These are phyloP conservation scores for Phytophthora palmivora DNA, from an alignment of 352 stramenopile species.

Conservation along the genomic window DNA sequence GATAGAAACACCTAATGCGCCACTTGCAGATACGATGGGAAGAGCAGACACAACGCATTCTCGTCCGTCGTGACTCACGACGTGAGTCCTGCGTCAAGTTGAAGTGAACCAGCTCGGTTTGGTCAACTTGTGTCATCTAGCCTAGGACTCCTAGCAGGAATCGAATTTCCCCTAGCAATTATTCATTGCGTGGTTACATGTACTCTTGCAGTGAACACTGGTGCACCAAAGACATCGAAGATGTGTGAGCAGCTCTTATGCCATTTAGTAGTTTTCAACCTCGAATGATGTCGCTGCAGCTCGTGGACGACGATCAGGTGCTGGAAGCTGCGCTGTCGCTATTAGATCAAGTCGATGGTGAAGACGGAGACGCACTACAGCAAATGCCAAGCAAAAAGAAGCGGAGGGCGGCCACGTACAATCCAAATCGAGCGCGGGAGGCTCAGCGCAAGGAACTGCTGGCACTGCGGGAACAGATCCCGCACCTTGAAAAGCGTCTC, in stretches of 20 bases:
- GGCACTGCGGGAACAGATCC: conserved; percentile 20
- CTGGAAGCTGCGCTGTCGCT: conserved; percentile 36
- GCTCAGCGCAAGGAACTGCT: conserved; percentile 28
- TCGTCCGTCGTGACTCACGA: too few species aligned
- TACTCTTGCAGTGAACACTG: not conserved
- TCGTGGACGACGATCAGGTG: conserved; percentile 33
- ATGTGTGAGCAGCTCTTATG: conserved; percentile 4
- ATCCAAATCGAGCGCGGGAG: conserved; percentile 39
- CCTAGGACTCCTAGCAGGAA: too few species aligned
- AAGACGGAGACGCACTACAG: not conserved
- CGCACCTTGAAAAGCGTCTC: conserved; percentile 23
- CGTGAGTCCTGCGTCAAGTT: too few species aligned
- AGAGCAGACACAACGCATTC: too few species aligned
- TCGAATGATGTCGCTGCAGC: conserved; percentile 15
- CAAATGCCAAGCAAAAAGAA: conserved; percentile 19
- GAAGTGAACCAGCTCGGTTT: too few species aligned
- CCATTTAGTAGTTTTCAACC: conserved; percentile 22
- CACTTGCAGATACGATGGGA: too few species aligned
- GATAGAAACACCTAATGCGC: too few species aligned
- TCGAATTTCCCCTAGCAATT: too few species aligned
- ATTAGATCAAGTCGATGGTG: conserved; percentile 29
- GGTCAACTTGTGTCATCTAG: too few species aligned
- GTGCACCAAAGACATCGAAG: not conserved
- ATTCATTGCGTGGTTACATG: too few species aligned
- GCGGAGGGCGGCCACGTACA: conserved; percentile 16